Conservation (phyloP, 176 grass and related monocot genomes). For the Zoysia japonica region DNA sequence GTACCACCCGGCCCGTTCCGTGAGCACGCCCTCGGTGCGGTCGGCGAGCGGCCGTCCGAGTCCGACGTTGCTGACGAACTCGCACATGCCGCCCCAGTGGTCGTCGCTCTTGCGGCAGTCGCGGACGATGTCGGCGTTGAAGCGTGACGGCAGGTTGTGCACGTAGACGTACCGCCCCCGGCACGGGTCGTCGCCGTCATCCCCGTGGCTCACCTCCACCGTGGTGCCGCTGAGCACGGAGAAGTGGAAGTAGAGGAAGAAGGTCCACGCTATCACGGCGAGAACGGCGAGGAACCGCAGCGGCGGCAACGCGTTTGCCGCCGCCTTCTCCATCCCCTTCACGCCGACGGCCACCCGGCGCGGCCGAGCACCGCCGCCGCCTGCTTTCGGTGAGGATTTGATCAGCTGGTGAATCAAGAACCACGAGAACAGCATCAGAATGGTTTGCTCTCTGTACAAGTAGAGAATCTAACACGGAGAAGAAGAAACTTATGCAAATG, state of each 20-base stretch:
- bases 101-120: slow-evolving; percentile 52
- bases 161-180: slow-evolving; percentile 67
- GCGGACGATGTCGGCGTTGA: slow-evolving; percentile 68
- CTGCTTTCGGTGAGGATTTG: slow-evolving; percentile 14
- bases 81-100: slow-evolving; percentile 73
- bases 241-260: slow-evolving; percentile 52
- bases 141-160: slow-evolving; percentile 61
- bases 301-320: slow-evolving; percentile 12
- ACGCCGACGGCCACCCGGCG: not conserved
- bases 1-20: slow-evolving; percentile 59
- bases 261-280: slow-evolving; percentile 42
- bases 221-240: slow-evolving; percentile 26
- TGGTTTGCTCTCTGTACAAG: not conserved
- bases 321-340: slow-evolving; percentile 43
- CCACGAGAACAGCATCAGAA: not conserved
- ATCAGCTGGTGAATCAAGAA: slow-evolving; percentile 20
- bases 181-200: slow-evolving; percentile 39
- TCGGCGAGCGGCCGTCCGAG: slow-evolving; percentile 52
- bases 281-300: slow-evolving; percentile 45
- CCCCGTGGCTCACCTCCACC: not conserved
- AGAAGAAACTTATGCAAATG: not conserved
- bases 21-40: slow-evolving; percentile 41
- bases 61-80: slow-evolving; percentile 51
- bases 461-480: not conserved
- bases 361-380: slow-evolving; percentile 1